These are phyloP conservation scores for Pythium apleroticum DNA, from an alignment of 352 stramenopile species.

Conservation along the genomic window DNA sequence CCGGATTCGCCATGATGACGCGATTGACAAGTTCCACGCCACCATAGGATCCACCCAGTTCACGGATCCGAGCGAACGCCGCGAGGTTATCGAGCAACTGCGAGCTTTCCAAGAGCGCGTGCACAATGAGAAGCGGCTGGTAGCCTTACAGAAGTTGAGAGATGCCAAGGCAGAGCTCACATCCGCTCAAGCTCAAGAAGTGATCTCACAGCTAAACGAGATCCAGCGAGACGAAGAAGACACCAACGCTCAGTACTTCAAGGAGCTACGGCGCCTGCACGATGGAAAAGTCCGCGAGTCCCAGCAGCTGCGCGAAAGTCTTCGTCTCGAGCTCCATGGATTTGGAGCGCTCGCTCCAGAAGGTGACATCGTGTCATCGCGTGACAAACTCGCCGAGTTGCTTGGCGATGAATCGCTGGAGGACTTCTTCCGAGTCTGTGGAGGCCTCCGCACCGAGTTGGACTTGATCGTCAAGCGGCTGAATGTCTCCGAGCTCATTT, in stretches of 20 bases:
- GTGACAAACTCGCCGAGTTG: constrained; percentile 31
- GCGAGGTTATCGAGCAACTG: constrained; percentile 54
- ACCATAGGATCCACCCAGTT: constrained; percentile 64
- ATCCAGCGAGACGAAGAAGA: constrained; percentile 73
- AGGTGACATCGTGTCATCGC: constrained; percentile 42
- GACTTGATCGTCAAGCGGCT: constrained; percentile 65
- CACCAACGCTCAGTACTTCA: constrained; percentile 59
- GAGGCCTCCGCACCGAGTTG: constrained; percentile 77
- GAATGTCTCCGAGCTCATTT: constrained; percentile 74
- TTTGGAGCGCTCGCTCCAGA: constrained; percentile 65
- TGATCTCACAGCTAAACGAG: constrained; percentile 43
- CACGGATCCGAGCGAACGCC: constrained; percentile 65
- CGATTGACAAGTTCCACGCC: constrained; percentile 55
- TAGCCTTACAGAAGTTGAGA: constrained; percentile 47
- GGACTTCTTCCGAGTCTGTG: constrained; percentile 81
- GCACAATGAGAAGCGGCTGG: constrained; percentile 55
- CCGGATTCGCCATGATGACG: constrained; percentile 70
- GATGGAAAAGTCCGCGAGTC: constrained; percentile 38
- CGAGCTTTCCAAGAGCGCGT: constrained; percentile 45
- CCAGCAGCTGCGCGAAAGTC: constrained; percentile 37
- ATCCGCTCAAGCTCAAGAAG: constrained; percentile 34
- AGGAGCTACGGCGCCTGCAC: constrained; percentile 41
- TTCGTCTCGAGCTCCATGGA: constrained; percentile 58
- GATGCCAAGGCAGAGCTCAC: constrained; percentile 42
- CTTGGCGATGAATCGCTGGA: constrained; percentile 57